These are phyloP conservation scores for Linnemannia zychae DNA, from an alignment of 192 early-diverging fungal species.

Conservation along the genomic window DNA sequence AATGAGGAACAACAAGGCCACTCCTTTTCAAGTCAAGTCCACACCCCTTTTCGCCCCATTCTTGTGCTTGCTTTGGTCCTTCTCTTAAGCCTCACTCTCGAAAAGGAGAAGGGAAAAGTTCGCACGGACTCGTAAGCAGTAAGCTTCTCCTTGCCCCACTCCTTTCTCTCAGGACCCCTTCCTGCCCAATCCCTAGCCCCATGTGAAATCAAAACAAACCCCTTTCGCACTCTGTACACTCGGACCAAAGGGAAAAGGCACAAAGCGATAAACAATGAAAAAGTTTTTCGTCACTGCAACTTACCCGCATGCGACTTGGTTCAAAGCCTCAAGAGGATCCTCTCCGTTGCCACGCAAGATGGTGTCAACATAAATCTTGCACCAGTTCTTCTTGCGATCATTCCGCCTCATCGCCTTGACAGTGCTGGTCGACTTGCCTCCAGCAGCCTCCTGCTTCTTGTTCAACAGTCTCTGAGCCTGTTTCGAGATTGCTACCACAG, in stretches of 20 bases:
- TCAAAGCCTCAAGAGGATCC: conserved; percentile 28
- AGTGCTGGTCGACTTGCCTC: not conserved
- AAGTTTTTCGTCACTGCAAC: not conserved
- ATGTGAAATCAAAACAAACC: conserved; percentile 32
- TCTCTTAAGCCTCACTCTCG: not conserved
- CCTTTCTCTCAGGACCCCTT: conserved; percentile 13
- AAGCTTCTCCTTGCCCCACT: not conserved
- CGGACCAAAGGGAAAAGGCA: conserved; percentile 1
- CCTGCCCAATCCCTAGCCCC: conserved; percentile 27
- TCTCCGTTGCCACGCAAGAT: conserved; percentile 48
- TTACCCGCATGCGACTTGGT: conserved; percentile 28
- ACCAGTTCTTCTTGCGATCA: conserved; percentile 54
- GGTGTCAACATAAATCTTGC: conserved; percentile 52
- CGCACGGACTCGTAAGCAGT: too few species aligned
- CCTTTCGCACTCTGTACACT: not conserved
- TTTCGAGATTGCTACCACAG: conserved; percentile 26
- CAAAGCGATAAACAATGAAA: conserved; percentile 1
- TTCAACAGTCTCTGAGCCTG: conserved; percentile 40
- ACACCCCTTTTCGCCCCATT: not conserved
- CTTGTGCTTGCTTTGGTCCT: not conserved
- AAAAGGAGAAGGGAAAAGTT: not conserved
- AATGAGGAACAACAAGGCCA: not conserved
- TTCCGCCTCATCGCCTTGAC: conserved; percentile 44
- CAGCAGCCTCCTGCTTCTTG: conserved; percentile 43
- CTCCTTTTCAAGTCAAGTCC: not conserved